A percentile compares a stretch with the other conserved stretches of the same genome.
These are phyloP conservation scores for Kondoa malvinella DNA, from an alignment of 768 basidiomycete species.

Conservation along the genomic window DNA sequence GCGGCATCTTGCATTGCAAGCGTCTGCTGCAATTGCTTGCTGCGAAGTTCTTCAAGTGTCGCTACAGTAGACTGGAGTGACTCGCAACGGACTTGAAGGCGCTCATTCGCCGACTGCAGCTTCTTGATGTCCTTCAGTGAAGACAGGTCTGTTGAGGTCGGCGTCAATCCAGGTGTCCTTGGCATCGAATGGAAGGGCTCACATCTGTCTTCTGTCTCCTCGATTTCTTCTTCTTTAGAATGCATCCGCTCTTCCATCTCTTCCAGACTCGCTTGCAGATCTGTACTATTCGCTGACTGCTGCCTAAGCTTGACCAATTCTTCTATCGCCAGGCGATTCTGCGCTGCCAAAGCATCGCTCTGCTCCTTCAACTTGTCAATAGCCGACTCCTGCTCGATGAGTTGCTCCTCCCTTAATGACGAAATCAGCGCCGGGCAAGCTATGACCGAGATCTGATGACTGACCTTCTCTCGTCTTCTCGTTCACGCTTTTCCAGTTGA, in stretches of 20 bases:
- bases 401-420: neutral
- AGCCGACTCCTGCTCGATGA: neutral
- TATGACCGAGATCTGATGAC: neutral
- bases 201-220: neutral
- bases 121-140: neutral
- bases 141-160: neutral
- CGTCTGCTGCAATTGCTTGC: neutral
- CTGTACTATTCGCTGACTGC: neutral
- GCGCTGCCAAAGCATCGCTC: neutral
- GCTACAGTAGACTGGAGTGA: neutral
- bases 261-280: neutral
- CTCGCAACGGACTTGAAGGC: neutral
- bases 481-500: neutral
- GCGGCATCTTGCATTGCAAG: neutral
- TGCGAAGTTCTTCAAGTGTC: neutral
- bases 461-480: neutral
- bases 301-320: neutral
- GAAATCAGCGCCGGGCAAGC: neutral
- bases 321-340: neutral
- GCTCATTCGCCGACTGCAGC: neutral
- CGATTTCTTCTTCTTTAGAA: neutral
- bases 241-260: neutral
- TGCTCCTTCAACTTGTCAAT: neutral
- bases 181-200: neutral
- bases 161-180: neutral